Base-by-base conservation (phyloP, 352 stramenopile genomes). In the Phytophthora sansomeana region DNA sequence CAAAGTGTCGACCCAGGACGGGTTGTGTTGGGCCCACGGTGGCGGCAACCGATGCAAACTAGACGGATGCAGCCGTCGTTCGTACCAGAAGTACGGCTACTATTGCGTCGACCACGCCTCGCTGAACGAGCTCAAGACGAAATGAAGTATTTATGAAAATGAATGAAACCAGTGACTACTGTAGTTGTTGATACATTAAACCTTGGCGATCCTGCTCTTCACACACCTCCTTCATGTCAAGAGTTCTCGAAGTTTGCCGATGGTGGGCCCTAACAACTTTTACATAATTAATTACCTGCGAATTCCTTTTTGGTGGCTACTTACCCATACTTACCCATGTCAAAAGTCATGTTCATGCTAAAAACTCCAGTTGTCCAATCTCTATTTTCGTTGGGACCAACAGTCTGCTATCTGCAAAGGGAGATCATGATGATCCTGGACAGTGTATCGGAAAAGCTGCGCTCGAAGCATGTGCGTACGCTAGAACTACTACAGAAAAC, bases 401-500 rank as follows among this genome's bases (percentile, higher is more conserved):
- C 33, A 38, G 33, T 5, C 10, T 38, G 33, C 10, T 14, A 38
- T 16, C 16, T 41, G 33, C 33, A 39, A 14, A 6, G 33, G 10
- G 4, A 39, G 19, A 10, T 14, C n/a, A 81, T 79, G 70, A 79
- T 90, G 79, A 58, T 80, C 44, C 67, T 89, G 48, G 81, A 90
- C 54, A 87, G 77, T 29, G 85, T 83, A 3, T 78, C 82, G 24
- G 85, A 93, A 69, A 77, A 83, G 54, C 68, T 93, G 41, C 81
- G 85, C 30, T 91, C 85, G 60, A 93, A 93, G 74, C 85, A 93
- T 59, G 85, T 93, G 19, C 82, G 85, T 14, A 93, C 85, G 28
- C 80, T 93, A 1, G 85, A 93, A 65, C 63, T 93, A 30, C 76
- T 93, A 17, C 85, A 93, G 57, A 90, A 91, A 67, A 93, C 85